Base-by-base conservation (phyloP, 106 monocot species). In the Triglochin maritima region DNA sequence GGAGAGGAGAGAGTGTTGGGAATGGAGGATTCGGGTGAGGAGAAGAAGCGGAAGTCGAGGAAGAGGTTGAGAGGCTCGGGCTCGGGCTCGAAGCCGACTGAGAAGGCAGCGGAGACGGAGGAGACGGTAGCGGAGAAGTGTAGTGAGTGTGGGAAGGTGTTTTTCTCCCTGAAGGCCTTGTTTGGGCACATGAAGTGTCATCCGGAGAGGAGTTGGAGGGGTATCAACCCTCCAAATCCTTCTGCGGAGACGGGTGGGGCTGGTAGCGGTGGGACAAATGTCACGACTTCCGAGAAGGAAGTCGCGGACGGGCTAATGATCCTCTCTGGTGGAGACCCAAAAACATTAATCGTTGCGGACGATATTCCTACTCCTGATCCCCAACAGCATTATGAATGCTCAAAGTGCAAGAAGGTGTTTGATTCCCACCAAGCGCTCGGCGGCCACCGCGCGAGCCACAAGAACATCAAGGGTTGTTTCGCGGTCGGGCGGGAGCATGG, bases 131-230 rank as follows among this genome's bases (percentile, higher is more conserved):
- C 67, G 9, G 58, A 52, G 7, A 79, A 75, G 3, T 93, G 86
- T 74, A 78, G 72, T 2, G 89, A 82, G 73, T 93, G 93, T 67
- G 83, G 93, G 49, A 77, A 73, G 68, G 70, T 50, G 43, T 93
- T 93, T 82, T 63, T 62, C n/a, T 89, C 93, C 9, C 73, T 71
- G 72, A 89, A 89, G 78, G 86, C 93, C 13, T 74, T 93, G 7
- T 89, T 84, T 59, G 93, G 89, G 46, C 93, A 86, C 76, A 93
- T 93, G 93, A 77, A 83, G 3, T 86, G 86, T 69, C 89, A 93
- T 72, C 85, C 93, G 1, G 84, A 94, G 46, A 75, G 94, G 43
- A 74, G 70, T 12, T 89, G 82, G 82, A 73, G 89, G 9, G 93
- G 93, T 8, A 89, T 93, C 75, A 84, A 74, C 46, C 85, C 82